These are phyloP conservation scores for Odonthalia washingtoniensis DNA, from an alignment of 31 red algal species.

Conservation along the genomic window DNA sequence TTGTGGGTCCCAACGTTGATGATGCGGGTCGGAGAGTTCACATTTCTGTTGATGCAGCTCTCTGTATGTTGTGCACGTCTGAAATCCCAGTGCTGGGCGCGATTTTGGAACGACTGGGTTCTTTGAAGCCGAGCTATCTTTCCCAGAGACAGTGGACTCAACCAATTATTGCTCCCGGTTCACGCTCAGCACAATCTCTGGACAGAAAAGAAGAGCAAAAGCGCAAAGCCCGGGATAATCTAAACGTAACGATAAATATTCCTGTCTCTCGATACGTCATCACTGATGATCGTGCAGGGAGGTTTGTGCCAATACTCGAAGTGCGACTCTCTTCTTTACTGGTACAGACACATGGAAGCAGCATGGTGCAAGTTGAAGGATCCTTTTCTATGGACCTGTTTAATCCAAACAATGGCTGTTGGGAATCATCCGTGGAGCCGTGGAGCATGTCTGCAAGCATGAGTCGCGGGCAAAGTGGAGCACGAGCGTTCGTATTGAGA, in stretches of 20 bases:
- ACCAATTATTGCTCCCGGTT: neutral
- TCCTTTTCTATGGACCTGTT: constrained; percentile 66
- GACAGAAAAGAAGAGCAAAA: constrained; percentile 43
- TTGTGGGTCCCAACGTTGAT: constrained; percentile 51
- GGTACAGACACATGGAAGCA: constrained; percentile 51
- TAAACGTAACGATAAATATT: constrained; percentile 53
- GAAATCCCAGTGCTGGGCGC: constrained; percentile 59
- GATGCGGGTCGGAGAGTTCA: constrained; percentile 52
- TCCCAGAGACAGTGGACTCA: constrained; percentile 54
- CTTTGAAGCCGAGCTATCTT: constrained; percentile 41
- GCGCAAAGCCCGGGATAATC: constrained; percentile 54
- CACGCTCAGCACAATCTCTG: neutral
- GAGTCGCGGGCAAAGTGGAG: constrained; percentile 64
- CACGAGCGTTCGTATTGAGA: constrained; percentile 54
- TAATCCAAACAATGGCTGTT: constrained; percentile 66
- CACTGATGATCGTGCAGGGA: constrained; percentile 65
- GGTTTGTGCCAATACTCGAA: constrained; percentile 81
- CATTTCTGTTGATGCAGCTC: constrained; percentile 56
- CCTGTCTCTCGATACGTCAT: constrained; percentile 54
- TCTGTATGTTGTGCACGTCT: constrained; percentile 50
- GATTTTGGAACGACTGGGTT: constrained; percentile 7
- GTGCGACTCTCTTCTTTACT: constrained; percentile 45
- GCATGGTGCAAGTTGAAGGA: constrained; percentile 54
- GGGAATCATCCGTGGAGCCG: constrained; percentile 77
- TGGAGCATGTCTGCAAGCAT: constrained; percentile 60